Percentiles rank a stretch among this genome's conserved stretches.
Conservation (phyloP, 208 protist genomes). For the Cochliopodium minus region DNA sequence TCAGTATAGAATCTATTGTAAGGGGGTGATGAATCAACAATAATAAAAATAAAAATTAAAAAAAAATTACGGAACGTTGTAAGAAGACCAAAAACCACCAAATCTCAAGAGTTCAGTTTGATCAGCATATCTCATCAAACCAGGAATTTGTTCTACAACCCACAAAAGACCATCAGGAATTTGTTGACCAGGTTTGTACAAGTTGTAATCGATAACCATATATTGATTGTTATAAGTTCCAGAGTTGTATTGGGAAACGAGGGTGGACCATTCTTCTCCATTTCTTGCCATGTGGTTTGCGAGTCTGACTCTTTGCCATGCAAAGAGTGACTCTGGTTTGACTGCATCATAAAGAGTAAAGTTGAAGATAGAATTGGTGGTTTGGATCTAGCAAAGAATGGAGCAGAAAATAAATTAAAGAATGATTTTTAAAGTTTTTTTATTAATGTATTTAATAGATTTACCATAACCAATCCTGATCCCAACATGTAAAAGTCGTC, state of each 20-base stretch:
- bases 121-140: constrained; percentile 33
- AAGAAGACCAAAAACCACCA: constrained; percentile 44
- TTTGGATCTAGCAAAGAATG: no score
- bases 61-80: constrained; percentile 53
- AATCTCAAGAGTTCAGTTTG: constrained; percentile 29
- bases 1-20: no score
- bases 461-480: constrained; percentile 16
- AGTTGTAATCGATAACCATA: constrained; percentile 55
- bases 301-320: constrained; percentile 41
- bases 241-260: constrained; percentile 49
- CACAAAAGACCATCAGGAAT: constrained; percentile 22
- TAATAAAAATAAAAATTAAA: constrained; percentile 24
- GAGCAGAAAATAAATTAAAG: no score
- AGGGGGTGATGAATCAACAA: not conserved
- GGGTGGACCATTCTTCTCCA: constrained; percentile 36
- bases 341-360: constrained; percentile 26
- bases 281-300: constrained; percentile 37
- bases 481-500: constrained; percentile 24
- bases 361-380: constrained; percentile 35
- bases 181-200: constrained; percentile 18
- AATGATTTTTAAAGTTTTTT: constrained; percentile 36
- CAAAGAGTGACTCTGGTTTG: constrained; percentile 30
- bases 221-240: constrained; percentile 77
- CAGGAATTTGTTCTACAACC: constrained; percentile 57
- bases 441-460: no score